phyloP scores from a whole-genome alignment of 2,329 filamentous ascomycete genomes.

The Lizonia empirigonia region DNA sequence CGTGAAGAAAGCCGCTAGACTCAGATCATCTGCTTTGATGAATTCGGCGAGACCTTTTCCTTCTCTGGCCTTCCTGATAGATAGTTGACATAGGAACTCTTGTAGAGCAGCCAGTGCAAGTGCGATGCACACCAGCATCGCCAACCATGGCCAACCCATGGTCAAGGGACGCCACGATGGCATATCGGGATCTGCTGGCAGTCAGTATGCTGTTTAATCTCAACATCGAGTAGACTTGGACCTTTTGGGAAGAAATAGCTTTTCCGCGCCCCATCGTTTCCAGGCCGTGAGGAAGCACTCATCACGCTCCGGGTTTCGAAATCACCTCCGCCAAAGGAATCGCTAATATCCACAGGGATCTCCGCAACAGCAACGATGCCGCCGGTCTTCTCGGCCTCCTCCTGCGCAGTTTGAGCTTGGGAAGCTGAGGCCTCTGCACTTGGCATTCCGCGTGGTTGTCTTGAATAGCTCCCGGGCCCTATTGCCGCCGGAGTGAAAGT shows the following conservation, averaged over 20 bases:
- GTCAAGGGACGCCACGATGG: constrained; percentile 49
- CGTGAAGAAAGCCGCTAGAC: constrained; percentile 40
- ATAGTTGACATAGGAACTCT: constrained; percentile 47
- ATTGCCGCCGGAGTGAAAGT: constrained; percentile 24
- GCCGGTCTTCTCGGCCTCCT: constrained; percentile 51
- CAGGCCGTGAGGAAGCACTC: constrained; percentile 22
- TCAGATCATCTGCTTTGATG: constrained; percentile 34
- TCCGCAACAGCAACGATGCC: constrained; percentile 53
- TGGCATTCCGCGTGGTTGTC: constrained; percentile 32
- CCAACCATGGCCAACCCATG: constrained; percentile 47
- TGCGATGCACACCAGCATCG: constrained; percentile 42
- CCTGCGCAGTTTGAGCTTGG: constrained; percentile 46
- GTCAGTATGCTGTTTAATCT: constrained; percentile 2
- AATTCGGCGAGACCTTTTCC: constrained; percentile 41
- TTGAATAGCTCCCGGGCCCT: constrained; percentile 18
- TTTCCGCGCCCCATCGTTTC: constrained; percentile 32
- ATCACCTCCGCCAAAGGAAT: constrained; percentile 43
- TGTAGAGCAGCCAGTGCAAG: constrained; percentile 43
- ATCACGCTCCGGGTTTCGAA: constrained; percentile 40
- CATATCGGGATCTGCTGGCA: constrained; percentile 43
- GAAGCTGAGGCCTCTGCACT: constrained; percentile 22
- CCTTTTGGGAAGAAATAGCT: constrained; percentile 49
- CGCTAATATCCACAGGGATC: constrained; percentile 51
- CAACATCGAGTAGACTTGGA: constrained; percentile 1
- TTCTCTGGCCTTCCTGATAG: constrained; percentile 29